Percentiles rank a stretch among this genome's conserved stretches.
These are phyloP conservation scores for Ustilago curta DNA, from an alignment of 1,284 basidiomycete genomes.

Conservation along the genomic window DNA sequence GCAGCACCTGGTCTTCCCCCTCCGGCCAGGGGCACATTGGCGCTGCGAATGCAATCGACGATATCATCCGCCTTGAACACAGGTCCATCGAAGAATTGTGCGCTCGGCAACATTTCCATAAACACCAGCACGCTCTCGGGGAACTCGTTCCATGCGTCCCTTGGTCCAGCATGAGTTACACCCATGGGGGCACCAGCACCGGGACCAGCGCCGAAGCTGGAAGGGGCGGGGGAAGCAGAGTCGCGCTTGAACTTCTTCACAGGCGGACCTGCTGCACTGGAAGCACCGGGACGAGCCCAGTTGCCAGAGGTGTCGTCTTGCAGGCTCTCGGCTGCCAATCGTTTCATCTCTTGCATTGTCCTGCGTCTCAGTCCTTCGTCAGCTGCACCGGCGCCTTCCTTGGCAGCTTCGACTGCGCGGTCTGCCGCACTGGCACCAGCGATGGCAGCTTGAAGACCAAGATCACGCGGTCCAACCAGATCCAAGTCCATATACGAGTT, in stretches of 20 bases:
- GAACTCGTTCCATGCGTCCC: constrained; percentile 40
- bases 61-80: constrained; percentile 54
- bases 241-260: constrained; percentile 70
- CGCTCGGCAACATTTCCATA: constrained; percentile 54
- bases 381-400: constrained; percentile 16
- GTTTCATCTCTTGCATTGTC: constrained; percentile 59
- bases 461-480: constrained; percentile 86
- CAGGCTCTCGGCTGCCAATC: constrained; percentile 63
- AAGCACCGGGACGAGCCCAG: constrained; percentile 42
- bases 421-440: constrained; percentile 48
- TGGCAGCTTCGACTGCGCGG: constrained; percentile 45
- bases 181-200: background rate
- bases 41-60: constrained; percentile 50
- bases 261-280: constrained; percentile 65
- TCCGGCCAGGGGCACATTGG: constrained; percentile 40
- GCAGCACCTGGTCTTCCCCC: constrained; percentile 9
- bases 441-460: constrained; percentile 75
- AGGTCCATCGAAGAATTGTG: constrained; percentile 54
- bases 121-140: constrained; percentile 55
- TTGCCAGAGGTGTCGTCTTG: constrained; percentile 63
- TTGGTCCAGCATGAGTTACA: constrained; percentile 2
- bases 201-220: constrained; percentile 10
- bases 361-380: constrained; percentile 49
- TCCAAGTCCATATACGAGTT: constrained; percentile 89
- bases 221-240: constrained; percentile 68